Percentiles rank a stretch among this genome's conserved stretches.
Conservation (phyloP, 306 rosid species). For the Cucurbita ficifolia region DNA sequence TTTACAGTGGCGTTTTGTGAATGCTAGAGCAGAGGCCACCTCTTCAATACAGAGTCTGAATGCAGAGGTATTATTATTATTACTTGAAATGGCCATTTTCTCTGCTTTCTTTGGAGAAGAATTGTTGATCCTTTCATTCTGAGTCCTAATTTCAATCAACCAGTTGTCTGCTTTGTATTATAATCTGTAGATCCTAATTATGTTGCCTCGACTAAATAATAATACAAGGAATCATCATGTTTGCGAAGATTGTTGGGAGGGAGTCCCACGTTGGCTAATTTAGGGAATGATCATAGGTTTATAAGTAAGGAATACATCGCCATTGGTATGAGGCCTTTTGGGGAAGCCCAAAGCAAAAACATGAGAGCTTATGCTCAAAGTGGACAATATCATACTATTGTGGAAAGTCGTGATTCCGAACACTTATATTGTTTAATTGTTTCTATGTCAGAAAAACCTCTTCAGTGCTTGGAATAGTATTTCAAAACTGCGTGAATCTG, state of each 20-base stretch:
- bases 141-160: neutral
- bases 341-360: too few species aligned
- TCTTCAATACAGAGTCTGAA: slow-evolving; percentile 48
- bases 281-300: too few species aligned
- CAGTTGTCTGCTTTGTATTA: neutral
- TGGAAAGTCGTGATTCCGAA: too few species aligned
- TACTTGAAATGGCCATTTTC: neutral
- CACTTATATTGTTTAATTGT: slow-evolving; percentile 11
- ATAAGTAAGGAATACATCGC: too few species aligned
- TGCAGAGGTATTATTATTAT: slow-evolving; percentile 60
- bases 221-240: neutral
- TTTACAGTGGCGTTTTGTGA: slow-evolving; percentile 77
- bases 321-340: too few species aligned
- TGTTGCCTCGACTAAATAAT: neutral
- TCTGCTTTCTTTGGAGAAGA: neutral
- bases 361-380: too few species aligned
- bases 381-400: too few species aligned
- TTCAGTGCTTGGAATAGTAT: slow-evolving; percentile 60
- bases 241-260: too few species aligned
- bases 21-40: slow-evolving; percentile 57
- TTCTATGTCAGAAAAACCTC: slow-evolving; percentile 55
- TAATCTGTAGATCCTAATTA: neutral
- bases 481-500: slow-evolving; percentile 68
- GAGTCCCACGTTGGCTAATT: too few species aligned
- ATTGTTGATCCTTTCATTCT: neutral